These are phyloP conservation scores for Coix lacrymajobi DNA, from an alignment of 176 grass and related monocot species.

Conservation along the genomic window DNA sequence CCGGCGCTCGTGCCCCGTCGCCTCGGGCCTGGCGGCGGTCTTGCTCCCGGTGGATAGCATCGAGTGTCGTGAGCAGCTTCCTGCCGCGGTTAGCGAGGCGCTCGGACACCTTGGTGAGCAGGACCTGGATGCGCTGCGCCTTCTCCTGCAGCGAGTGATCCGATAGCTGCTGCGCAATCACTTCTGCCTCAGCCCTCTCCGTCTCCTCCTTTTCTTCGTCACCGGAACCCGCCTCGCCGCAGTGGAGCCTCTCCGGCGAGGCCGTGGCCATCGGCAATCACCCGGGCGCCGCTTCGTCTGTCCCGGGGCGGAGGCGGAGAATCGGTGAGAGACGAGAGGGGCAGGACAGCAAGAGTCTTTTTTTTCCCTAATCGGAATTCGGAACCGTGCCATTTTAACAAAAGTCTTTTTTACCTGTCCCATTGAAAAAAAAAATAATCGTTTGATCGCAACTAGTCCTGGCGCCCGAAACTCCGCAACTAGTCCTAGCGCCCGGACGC, in stretches of 20 bases:
- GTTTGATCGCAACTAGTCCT: no score
- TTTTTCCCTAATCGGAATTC: no score
- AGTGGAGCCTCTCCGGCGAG: not conserved
- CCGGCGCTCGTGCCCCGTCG: not conserved
- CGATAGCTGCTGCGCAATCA: not conserved
- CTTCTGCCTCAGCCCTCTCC: not conserved
- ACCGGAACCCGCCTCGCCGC: not conserved
- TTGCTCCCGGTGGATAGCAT: not conserved
- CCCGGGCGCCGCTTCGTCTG: not conserved
- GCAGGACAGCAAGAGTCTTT: no score
- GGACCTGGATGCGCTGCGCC: not conserved
- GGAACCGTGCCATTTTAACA: no score
- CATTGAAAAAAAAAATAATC: no score
- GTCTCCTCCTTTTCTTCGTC: not conserved
- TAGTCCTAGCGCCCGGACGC: no score
- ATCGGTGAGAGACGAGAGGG: not conserved
- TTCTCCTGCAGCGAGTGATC: slow-evolving; percentile 20
- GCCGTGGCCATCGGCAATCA: slow-evolving; percentile 25
- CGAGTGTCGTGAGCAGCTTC: not conserved
- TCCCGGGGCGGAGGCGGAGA: not conserved
- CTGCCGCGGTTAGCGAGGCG: slow-evolving; percentile 28
- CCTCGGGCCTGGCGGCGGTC: slow-evolving; percentile 12
- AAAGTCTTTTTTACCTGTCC: no score
- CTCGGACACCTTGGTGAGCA: not conserved
- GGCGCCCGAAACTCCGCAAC: no score